Evolutionary conservation across 2,329 filamentous ascomycete species (phyloP), one percentile per base, ranked within the genome.

Genomic region (Emmonsiellopsis sp.): DNA sequence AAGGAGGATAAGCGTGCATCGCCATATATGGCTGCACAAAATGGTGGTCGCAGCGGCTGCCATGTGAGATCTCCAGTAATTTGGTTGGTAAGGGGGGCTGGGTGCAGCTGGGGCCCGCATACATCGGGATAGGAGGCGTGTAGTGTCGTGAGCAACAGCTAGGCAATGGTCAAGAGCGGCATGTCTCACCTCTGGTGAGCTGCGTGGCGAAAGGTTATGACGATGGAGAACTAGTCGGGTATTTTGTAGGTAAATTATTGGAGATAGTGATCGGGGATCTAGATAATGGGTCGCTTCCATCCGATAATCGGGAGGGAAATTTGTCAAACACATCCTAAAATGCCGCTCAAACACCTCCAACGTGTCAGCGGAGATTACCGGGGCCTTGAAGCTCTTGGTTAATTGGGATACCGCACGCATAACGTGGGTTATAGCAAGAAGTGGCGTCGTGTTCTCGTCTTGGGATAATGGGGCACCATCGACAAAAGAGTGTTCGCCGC

Each of bases 201-300:
- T 90, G 8, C 76, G 75, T 0, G 90, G 87, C 0, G 84, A 84
- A 7, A 97, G 77, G 63, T 97, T 96, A 63, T 95, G 90, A 42
- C 93, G 83, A 68, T 95, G 88, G 7, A 98, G 79, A 39, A 93
- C 76, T 33, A 96, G 79, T n/a, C 89, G 85, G 13, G 86, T 85
- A 56, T 88, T 87, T 56, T 95, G 85, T 7, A 97, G 79, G 62
- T 88, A 85, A 34, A 87, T 79, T 7, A 94, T 76, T 0, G 90
- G 87, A 31, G 84, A 81, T 11, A 97, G 75, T 42, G 86, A 83
- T 51, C 84, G 79, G 7, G 88, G 84, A 55, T 93, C 85, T 42
- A 96, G 76, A 6, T 83, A 77, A 6, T 83, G 79, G 33, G 80
- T 76, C 56, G 84, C 85, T 13, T 79, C 74, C 2, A 85, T 79